Evolutionary conservation across 768 basidiomycete species (phyloP).

Genomic region (Austroboletus festivus): DNA sequence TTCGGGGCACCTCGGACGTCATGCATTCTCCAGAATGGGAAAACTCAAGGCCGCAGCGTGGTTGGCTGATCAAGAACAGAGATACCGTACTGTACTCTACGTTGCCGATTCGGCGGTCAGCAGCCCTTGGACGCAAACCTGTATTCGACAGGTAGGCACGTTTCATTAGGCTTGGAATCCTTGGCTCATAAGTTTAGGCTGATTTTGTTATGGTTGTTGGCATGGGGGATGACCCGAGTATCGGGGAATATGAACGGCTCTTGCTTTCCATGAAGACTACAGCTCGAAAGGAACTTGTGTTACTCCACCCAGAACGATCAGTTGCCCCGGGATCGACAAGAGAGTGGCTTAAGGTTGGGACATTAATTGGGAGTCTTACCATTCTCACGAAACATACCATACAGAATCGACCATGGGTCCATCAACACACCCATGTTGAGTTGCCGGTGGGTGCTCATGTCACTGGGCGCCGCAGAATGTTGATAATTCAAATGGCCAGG

Average conservation of each 20-base stretch:
- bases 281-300: slow-evolving; percentile 93
- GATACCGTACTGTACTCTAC: slow-evolving; percentile 90
- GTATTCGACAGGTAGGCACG: slow-evolving; percentile 78
- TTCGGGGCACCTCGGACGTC: slow-evolving; percentile 86
- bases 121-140: slow-evolving; percentile 97
- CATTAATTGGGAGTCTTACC: not conserved
- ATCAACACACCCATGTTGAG: slow-evolving; percentile 95
- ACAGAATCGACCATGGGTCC: slow-evolving; percentile 92
- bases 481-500: slow-evolving; percentile 41
- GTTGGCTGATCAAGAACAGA: slow-evolving; percentile 94
- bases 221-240: slow-evolving; percentile 85
- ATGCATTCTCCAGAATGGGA: slow-evolving; percentile 95
- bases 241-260: slow-evolving; percentile 94
- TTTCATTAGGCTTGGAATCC: not conserved
- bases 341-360: slow-evolving; percentile 85
- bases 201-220: slow-evolving; percentile 94
- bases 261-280: slow-evolving; percentile 96
- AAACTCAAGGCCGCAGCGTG: slow-evolving; percentile 91
- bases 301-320: slow-evolving; percentile 88
- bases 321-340: slow-evolving; percentile 89
- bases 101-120: slow-evolving; percentile 94
- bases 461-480: not conserved
- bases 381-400: slow-evolving; percentile 3
- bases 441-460: slow-evolving; percentile 55
- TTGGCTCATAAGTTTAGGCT: slow-evolving; percentile 45